These are phyloP conservation scores for Podila horticola DNA, from an alignment of 192 early-diverging fungal genomes.

Conservation along the genomic window DNA sequence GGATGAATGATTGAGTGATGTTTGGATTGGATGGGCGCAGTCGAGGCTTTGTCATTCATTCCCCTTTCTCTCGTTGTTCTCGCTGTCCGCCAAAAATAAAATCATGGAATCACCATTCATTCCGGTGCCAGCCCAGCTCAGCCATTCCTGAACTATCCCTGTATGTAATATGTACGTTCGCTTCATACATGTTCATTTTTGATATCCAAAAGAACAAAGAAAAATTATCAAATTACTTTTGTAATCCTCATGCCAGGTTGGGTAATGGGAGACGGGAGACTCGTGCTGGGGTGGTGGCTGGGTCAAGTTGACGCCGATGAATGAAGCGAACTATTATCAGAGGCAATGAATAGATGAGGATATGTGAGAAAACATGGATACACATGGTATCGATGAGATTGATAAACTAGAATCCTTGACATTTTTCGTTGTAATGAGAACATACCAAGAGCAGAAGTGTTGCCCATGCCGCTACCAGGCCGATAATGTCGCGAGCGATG, in stretches of 20 bases:
- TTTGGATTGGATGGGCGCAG: too few species aligned
- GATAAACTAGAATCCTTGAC: not conserved
- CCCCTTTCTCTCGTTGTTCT: too few species aligned
- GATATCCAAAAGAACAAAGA: too few species aligned
- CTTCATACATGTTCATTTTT: not conserved
- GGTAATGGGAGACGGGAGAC: slow-evolving; percentile 31
- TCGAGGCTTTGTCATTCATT: too few species aligned
- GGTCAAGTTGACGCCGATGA: slow-evolving; percentile 20
- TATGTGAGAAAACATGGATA: too few species aligned
- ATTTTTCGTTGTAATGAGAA: not conserved
- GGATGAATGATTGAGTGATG: too few species aligned
- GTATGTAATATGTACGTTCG: not conserved
- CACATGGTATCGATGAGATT: not conserved
- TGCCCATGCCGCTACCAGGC: not conserved
- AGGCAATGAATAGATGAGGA: too few species aligned
- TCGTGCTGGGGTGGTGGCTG: slow-evolving; percentile 34
- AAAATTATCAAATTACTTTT: slow-evolving; percentile 17
- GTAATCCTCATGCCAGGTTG: slow-evolving; percentile 46
- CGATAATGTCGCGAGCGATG: not conserved
- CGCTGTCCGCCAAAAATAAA: too few species aligned
- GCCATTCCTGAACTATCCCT: not conserved
- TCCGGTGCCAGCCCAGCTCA: not conserved
- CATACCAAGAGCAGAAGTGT: not conserved
- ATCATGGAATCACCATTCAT: not conserved
- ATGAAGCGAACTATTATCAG: slow-evolving; percentile 14